phyloP scores from a whole-genome alignment of 2,329 filamentous ascomycete species.

The Arthroderma sp. region DNA sequence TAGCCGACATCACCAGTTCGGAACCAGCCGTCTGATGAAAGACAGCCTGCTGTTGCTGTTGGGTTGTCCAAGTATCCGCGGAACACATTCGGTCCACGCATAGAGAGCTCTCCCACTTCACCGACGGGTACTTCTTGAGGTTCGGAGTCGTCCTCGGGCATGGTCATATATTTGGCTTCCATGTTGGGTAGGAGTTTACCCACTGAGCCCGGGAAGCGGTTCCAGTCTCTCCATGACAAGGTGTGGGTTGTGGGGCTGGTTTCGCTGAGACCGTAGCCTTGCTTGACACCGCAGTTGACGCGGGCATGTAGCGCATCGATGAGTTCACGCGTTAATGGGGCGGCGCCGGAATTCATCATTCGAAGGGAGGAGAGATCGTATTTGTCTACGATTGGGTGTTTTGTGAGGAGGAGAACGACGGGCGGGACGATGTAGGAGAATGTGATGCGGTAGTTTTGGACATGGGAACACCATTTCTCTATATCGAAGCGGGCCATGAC shows the following conservation, averaged over 20 bases:
- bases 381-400: slow-evolving; percentile 62
- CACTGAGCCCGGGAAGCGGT: slow-evolving; percentile 60
- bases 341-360: slow-evolving; percentile 78
- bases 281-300: slow-evolving; percentile 69
- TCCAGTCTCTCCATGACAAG: slow-evolving; percentile 64
- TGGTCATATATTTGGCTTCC: slow-evolving; percentile 63
- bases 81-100: slow-evolving; percentile 52
- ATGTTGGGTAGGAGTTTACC: slow-evolving; percentile 68
- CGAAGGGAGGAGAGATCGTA: slow-evolving; percentile 69
- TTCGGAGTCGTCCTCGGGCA: slow-evolving; percentile 36
- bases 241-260: slow-evolving; percentile 67
- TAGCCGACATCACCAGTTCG: slow-evolving; percentile 80
- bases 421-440: slow-evolving; percentile 76
- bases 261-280: slow-evolving; percentile 84
- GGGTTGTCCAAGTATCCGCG: slow-evolving; percentile 49
- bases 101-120: slow-evolving; percentile 55
- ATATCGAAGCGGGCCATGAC: slow-evolving; percentile 74
- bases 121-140: slow-evolving; percentile 46
- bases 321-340: slow-evolving; percentile 68
- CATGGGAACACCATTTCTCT: slow-evolving; percentile 59
- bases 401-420: slow-evolving; percentile 65
- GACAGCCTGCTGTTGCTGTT: slow-evolving; percentile 41
- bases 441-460: slow-evolving; percentile 63
- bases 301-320: slow-evolving; percentile 62
- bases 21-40: slow-evolving; percentile 64